phyloP scores from a whole-genome alignment of 768 basidiomycete species.

The Pleurotus salmoneostramineus region DNA sequence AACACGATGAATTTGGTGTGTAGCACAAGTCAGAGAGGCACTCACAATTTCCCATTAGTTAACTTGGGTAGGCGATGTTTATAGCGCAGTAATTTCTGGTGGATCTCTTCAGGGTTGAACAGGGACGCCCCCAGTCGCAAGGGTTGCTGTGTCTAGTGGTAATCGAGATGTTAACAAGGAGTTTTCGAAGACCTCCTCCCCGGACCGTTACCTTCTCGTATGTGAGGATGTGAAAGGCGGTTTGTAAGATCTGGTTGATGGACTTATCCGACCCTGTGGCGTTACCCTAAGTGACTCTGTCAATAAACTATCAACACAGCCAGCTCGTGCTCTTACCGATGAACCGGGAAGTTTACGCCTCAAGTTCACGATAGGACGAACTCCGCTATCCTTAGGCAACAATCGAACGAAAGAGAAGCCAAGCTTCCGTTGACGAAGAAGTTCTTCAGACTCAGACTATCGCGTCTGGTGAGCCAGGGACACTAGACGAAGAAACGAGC shows the following conservation, averaged over 20 bases:
- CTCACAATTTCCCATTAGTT: constrained; percentile 49
- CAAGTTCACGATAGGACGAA: constrained; percentile 92
- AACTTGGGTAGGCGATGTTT: constrained; percentile 46
- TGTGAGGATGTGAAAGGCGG: constrained; percentile 81
- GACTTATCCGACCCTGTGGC: constrained; percentile 42
- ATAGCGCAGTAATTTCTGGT: constrained; percentile 66
- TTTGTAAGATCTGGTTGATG: constrained; percentile 84
- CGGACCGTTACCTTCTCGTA: constrained; percentile 70
- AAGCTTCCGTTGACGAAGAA: constrained; percentile 67
- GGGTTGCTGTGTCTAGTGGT: constrained; percentile 52
- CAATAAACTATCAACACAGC: no score
- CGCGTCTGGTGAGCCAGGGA: not conserved
- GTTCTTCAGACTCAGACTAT: constrained; percentile 60
- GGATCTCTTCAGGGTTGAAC: constrained; percentile 80
- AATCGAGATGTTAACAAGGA: not conserved
- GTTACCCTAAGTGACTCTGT: constrained; percentile 20
- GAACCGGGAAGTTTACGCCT: constrained; percentile 40
- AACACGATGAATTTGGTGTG: not conserved
- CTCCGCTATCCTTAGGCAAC: constrained; percentile 92
- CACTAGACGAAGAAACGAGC: constrained; percentile 10
- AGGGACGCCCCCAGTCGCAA: constrained; percentile 77
- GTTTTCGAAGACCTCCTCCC: not conserved
- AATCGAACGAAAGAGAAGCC: constrained; percentile 86
- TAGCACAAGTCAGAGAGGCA: not conserved
- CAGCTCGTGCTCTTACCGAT: constrained; percentile 9